Base-by-base conservation (phyloP, 2,329 filamentous ascomycete species). In the Chaetomium olivaceum region DNA sequence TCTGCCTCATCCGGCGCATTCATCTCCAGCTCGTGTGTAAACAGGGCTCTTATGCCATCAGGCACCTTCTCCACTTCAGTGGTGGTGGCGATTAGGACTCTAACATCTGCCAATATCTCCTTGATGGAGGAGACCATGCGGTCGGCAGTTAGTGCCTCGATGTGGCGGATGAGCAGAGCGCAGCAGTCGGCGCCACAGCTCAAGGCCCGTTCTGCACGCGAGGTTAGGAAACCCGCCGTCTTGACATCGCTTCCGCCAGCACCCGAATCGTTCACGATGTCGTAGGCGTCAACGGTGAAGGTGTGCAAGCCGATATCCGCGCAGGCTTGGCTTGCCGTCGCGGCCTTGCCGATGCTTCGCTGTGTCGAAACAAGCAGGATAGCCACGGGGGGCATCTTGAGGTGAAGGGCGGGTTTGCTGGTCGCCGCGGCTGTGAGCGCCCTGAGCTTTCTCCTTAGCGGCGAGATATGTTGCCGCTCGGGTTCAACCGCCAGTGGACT, bases 11-110 rank as follows among this genome's bases (percentile, higher is more conserved):
- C 93, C 0, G 95, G 95, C 0, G 95, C 95, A 54, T 83, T 87
- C 86, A 99, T 92, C 74, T 98, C 94, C 51, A 99, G 83, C 77
- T 99, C 95, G 73, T 99, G 94, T 0, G 93, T 97, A 76, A 99
- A 98, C 2, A 98, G 82, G 12, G 92, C 92, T 61, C 95, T 87
- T 23, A 98, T 89, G 0, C 91, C 91, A 72, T 97, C 93, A 0
- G 94, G 91, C 1, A 99, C 87, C 76, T 98, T 96, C 75, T 98
- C 95, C 0, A 97, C 88, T 71, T 98, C 94, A 7, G 93, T 97
- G 0, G 94, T 97, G 0, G 95, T 99, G 0, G 95, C 94, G 71
- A 99, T 89, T 27, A 99, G 80, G 2, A 98, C 91, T 62, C 95
- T 84, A 3, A 88, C 88, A 56, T 91, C 89, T n/a, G 86, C 83